A percentile compares a stretch with the other conserved stretches of the same genome.
Evolutionary conservation across 2,329 filamentous ascomycete genomes (phyloP).

Genomic region (Furcasterigmium sp.): DNA sequence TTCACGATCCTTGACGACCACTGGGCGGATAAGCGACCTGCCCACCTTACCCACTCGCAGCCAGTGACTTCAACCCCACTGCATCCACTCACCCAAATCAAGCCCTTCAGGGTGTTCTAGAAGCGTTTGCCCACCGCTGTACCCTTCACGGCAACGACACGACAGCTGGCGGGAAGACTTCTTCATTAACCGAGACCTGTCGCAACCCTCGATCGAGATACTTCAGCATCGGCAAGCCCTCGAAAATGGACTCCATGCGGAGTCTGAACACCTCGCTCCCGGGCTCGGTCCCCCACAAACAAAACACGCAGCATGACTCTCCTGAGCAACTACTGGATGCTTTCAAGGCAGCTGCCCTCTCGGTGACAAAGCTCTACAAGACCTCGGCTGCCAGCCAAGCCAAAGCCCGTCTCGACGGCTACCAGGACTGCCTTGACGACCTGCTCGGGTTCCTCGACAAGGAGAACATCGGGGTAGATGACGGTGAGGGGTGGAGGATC

Average conservation of each 20-base stretch:
- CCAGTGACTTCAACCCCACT: neutral
- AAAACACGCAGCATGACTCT: conserved; percentile 28
- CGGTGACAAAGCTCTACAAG: conserved; percentile 95
- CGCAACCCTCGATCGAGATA: neutral
- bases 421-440: conserved; percentile 91
- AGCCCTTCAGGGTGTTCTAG: conserved; percentile 3
- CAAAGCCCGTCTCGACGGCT: conserved; percentile 73
- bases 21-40: no score
- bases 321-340: conserved; percentile 72
- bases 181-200: neutral
- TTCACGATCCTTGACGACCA: no score
- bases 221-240: neutral
- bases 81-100: neutral
- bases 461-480: conserved; percentile 69
- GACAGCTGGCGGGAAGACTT: neutral
- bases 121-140: neutral
- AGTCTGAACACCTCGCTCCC: conserved; percentile 18
- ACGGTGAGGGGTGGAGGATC: conserved; percentile 68
- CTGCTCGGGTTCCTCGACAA: conserved; percentile 80
- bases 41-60: neutral
- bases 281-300: conserved; percentile 12
- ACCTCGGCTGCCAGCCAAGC: conserved; percentile 75
- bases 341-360: conserved; percentile 88
- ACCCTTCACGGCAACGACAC: neutral
- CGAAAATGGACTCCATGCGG: conserved; percentile 25